A percentile compares a stretch with the other conserved stretches of the same genome.
Evolutionary conservation across 2,329 filamentous ascomycete species (phyloP).

Genomic region (Trichoderma sp.): DNA sequence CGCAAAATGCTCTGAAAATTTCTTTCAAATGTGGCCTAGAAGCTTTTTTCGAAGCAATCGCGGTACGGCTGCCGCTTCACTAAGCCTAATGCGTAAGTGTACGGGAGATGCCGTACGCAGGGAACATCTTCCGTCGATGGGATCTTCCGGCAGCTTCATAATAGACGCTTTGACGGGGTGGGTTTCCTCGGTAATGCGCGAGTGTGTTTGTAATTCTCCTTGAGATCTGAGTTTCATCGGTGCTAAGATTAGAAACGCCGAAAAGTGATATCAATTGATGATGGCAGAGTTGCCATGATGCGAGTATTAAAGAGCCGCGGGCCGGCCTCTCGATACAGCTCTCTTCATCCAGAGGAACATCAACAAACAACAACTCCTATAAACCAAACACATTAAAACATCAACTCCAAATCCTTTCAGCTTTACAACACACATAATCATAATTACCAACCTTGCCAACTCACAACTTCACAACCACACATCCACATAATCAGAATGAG

Average conservation of each 20-base stretch:
- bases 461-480: not conserved
- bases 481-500: not conserved
- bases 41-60: not conserved
- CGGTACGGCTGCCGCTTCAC: not conserved
- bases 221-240: not conserved
- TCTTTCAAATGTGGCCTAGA: not conserved
- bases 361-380: not conserved
- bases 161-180: not conserved
- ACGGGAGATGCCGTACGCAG: constrained; percentile 13
- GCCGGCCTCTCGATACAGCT: not conserved
- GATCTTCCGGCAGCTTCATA: constrained; percentile 12
- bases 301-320: constrained; percentile 14
- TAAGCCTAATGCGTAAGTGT: not conserved
- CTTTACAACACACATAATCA: not conserved
- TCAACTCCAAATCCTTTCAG: not conserved
- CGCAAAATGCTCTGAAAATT: not conserved
- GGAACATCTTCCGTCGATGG: constrained; percentile 3
- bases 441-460: not conserved
- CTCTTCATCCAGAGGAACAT: not conserved
- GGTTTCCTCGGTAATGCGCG: not conserved
- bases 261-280: not conserved
- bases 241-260: not conserved
- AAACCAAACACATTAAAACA: not conserved
- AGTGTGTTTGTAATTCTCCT: constrained; percentile 1
- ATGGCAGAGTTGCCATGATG: not conserved